phyloP scores from a whole-genome alignment of 495 filamentous ascomycete genomes.

The Xylaria longipes region DNA sequence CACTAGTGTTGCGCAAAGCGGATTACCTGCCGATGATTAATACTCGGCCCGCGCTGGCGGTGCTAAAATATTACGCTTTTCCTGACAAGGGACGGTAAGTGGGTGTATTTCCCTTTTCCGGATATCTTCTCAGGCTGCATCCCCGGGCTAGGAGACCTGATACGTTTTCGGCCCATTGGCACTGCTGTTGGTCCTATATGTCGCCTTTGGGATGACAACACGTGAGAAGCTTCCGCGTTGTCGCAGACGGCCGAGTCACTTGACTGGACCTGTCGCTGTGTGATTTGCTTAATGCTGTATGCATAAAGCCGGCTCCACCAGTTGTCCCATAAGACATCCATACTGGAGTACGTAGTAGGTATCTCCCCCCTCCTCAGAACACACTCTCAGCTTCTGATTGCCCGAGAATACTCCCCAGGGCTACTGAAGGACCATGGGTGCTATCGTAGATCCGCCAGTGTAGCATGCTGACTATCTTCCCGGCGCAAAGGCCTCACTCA shows the following conservation, averaged over 20 bases:
- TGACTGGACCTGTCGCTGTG: constrained; percentile 17
- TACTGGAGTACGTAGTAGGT: too few species aligned
- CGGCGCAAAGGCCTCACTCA: constrained; percentile 24
- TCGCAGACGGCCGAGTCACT: constrained; percentile 25
- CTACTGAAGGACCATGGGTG: neutral
- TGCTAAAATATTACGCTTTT: constrained; percentile 16
- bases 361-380: neutral
- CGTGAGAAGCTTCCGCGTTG: constrained; percentile 20
- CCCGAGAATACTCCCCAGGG: neutral
- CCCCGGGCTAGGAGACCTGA: neutral
- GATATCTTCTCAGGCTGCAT: constrained; percentile 2
- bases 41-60: constrained; percentile 29
- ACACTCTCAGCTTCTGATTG: constrained; percentile 3
- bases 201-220: constrained; percentile 20
- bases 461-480: constrained; percentile 8
- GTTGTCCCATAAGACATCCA: constrained; percentile 20
- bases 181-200: constrained; percentile 4
- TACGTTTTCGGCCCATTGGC: neutral
- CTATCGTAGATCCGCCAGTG: constrained; percentile 5
- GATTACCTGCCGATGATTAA: constrained; percentile 40
- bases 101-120: constrained; percentile 10
- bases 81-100: neutral
- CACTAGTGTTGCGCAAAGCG: constrained; percentile 11
- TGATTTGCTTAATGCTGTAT: constrained; percentile 24
- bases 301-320: constrained; percentile 24